Percentiles rank a stretch among this genome's conserved stretches.
Evolutionary conservation across 139 green algal species (phyloP).

Genomic region (Closterium sp.): DNA sequence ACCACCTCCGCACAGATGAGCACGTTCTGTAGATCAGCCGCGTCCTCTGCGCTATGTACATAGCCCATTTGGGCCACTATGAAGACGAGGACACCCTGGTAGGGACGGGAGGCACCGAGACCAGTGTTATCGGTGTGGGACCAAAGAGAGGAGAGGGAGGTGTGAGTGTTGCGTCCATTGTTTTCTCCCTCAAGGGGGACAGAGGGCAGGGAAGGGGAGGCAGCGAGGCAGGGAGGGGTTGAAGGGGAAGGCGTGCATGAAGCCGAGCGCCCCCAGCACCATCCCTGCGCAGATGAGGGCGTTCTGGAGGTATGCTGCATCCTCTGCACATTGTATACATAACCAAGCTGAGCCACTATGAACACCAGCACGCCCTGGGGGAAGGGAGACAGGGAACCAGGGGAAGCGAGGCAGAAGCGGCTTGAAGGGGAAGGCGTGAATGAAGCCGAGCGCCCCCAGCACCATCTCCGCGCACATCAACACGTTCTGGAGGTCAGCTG

Average conservation of each 20-base stretch:
- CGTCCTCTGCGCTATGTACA: constrained; percentile 59
- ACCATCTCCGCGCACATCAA: constrained; percentile 97
- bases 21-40: constrained; percentile 83
- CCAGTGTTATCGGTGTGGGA: too few relatives aligned
- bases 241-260: constrained; percentile 82
- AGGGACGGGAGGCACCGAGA: neutral
- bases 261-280: constrained; percentile 74
- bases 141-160: too few relatives aligned
- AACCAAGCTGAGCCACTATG: constrained; percentile 57
- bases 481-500: constrained; percentile 83
- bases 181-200: too few relatives aligned
- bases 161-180: too few relatives aligned
- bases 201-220: too few relatives aligned
- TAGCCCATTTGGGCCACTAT: constrained; percentile 60
- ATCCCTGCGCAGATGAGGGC: constrained; percentile 96
- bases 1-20: constrained; percentile 96
- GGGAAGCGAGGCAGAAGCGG: constrained; percentile 77
- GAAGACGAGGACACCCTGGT: constrained; percentile 74
- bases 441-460: constrained; percentile 67
- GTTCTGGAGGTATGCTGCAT: constrained; percentile 82
- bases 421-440: constrained; percentile 83
- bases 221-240: constrained; percentile 72
- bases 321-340: constrained; percentile 52
- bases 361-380: constrained; percentile 73
- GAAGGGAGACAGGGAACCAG: too few relatives aligned